phyloP scores from a whole-genome alignment of 768 basidiomycete species.

The Nevesoporus exiguus region DNA sequence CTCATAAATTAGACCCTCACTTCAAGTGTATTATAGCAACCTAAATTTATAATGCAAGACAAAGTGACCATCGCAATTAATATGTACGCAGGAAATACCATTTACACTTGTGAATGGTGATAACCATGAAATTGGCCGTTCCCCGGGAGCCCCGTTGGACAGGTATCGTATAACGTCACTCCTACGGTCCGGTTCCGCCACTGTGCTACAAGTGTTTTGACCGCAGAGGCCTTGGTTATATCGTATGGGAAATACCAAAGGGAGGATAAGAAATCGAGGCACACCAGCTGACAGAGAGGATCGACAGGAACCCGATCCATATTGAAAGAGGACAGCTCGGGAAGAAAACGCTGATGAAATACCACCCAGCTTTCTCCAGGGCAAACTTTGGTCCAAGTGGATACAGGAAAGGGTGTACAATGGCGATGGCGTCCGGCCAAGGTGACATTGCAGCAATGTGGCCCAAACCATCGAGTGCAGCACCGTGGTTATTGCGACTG shows the following conservation, averaged over 20 bases:
- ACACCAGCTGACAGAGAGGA: conserved; percentile 18
- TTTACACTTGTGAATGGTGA: conserved; percentile 1
- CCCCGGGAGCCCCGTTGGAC: neutral
- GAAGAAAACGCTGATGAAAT: conserved; percentile 15
- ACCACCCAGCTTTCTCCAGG: conserved; percentile 5
- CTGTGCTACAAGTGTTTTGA: conserved; percentile 9
- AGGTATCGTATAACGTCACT: conserved; percentile 7
- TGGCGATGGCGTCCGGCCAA: conserved; percentile 16
- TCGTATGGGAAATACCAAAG: neutral
- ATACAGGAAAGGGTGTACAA: conserved; percentile 14
- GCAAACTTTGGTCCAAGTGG: conserved; percentile 18
- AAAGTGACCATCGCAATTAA: conserved; percentile 3
- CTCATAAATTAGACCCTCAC: conserved; percentile 17
- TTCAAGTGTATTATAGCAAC: conserved; percentile 26
- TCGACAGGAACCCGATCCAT: neutral
- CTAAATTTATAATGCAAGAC: conserved; percentile 11
- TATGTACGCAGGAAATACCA: neutral
- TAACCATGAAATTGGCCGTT: neutral
- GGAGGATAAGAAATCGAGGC: neutral
- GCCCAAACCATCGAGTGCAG: conserved; percentile 3
- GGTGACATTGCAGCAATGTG: conserved; percentile 16
- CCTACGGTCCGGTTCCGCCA: conserved; percentile 5
- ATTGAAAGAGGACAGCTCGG: conserved; percentile 5
- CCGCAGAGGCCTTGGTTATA: conserved; percentile 9
- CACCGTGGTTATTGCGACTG: conserved; percentile 11